These are phyloP conservation scores for Candida stauntonica DNA, from an alignment of 805 yeast species.

Conservation along the genomic window DNA sequence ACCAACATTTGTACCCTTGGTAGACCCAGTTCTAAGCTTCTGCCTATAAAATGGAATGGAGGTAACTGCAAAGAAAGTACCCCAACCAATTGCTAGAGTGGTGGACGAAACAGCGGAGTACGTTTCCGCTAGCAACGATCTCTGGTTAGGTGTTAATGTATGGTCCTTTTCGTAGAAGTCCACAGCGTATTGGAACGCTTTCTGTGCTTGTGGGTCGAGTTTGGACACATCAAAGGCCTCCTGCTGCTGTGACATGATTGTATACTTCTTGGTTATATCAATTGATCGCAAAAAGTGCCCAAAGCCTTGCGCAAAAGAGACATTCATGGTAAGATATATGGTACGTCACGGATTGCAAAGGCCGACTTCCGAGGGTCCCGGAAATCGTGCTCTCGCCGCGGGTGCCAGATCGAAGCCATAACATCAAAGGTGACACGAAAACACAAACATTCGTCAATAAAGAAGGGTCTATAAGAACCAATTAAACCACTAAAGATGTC, in stretches of 20 bases:
- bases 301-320: no score
- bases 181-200: constrained; percentile 40
- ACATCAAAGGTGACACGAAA: constrained; percentile 1
- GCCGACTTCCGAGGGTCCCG: neutral
- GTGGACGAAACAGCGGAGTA: constrained; percentile 34
- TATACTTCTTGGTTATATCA: no score
- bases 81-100: constrained; percentile 36
- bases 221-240: constrained; percentile 12
- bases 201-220: constrained; percentile 20
- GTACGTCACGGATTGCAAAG: no score
- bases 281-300: no score
- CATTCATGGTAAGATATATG: no score
- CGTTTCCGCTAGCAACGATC: constrained; percentile 37
- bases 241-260: neutral
- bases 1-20: constrained; percentile 37
- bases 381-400: no score
- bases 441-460: no score
- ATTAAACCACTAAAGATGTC: constrained; percentile 2
- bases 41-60: constrained; percentile 39
- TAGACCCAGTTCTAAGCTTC: constrained; percentile 30
- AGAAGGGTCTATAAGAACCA: no score
- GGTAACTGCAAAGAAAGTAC: constrained; percentile 38
- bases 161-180: constrained; percentile 48
- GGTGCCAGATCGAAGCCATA: no score
- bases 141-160: constrained; percentile 35